phyloP scores from a whole-genome alignment of 306 rosid genomes.

The Neltuma alba region DNA sequence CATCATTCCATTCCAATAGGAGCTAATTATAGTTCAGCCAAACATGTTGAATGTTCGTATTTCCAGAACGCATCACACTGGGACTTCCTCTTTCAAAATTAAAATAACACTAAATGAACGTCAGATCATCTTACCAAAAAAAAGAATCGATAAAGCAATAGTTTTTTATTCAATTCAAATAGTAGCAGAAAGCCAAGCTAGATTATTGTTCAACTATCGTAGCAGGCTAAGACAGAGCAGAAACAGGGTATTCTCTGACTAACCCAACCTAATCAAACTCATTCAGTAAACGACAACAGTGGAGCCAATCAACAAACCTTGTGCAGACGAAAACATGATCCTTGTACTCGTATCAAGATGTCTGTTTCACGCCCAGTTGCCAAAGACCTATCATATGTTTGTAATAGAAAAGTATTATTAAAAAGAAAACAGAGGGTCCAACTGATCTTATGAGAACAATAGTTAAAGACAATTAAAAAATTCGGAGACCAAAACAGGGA shows the following conservation, averaged over 20 bases:
- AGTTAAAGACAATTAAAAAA: not conserved
- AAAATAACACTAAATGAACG: no score
- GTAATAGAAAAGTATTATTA: not conserved
- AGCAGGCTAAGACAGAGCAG: not conserved
- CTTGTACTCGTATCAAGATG: conserved; percentile 59
- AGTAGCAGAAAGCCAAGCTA: not conserved
- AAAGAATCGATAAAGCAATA: not conserved
- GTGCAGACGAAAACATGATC: conserved; percentile 77
- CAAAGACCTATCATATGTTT: conserved; percentile 49
- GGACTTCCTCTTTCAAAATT: no score
- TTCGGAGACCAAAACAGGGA: not conserved
- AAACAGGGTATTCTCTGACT: not conserved
- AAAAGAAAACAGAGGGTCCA: not conserved
- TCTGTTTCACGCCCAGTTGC: conserved; percentile 58
- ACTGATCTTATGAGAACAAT: no score
- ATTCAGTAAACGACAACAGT: not conserved
- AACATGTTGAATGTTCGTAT: not conserved
- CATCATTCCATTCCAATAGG: not conserved
- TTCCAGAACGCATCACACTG: no score
- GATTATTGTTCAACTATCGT: not conserved
- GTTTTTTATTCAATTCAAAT: not conserved
- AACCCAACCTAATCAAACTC: not conserved
- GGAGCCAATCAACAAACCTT: conserved; percentile 53
- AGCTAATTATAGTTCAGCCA: conserved; percentile 1
- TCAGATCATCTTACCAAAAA: not conserved